A percentile compares a stretch with the other conserved stretches of the same genome.
Evolutionary conservation across 805 yeast genomes (phyloP).

Genomic region (Tetrapisispora fleetii): DNA sequence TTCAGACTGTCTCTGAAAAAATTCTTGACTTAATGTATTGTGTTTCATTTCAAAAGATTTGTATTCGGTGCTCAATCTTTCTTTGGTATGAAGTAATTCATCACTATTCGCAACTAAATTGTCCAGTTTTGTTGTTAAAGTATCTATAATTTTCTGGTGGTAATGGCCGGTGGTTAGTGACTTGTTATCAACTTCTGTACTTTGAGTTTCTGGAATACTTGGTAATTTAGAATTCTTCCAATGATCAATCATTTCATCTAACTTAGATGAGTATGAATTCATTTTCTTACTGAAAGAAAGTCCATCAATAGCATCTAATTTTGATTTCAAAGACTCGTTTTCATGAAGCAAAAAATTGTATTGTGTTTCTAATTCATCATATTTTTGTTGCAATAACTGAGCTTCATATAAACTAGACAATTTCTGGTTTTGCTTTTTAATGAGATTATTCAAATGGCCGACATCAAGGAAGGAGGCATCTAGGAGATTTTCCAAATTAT

Average conservation of each 20-base stretch:
- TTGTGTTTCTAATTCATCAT: conserved; percentile 39
- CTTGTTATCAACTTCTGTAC: conserved; percentile 4
- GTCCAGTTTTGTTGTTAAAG: conserved; percentile 48
- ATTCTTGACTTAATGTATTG: conserved; percentile 16
- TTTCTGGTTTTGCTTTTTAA: conserved; percentile 43
- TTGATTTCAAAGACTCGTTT: conserved; percentile 32
- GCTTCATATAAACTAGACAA: conserved; percentile 34
- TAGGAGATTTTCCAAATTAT: conserved; percentile 44
- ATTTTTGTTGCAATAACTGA: conserved; percentile 33
- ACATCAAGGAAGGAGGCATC: conserved; percentile 43
- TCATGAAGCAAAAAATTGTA: conserved; percentile 38
- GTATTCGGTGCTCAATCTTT: conserved; percentile 29
- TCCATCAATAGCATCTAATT: conserved; percentile 27
- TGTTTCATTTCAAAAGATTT: conserved; percentile 21
- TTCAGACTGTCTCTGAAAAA: conserved; percentile 26
- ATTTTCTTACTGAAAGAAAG: conserved; percentile 25
- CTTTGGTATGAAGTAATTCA: conserved; percentile 29
- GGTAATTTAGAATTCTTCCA: conserved; percentile 16
- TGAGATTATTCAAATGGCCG: conserved; percentile 41
- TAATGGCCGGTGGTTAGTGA: conserved; percentile 5
- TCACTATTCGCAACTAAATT: conserved; percentile 42
- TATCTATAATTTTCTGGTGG: conserved; percentile 27
- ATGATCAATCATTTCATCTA: conserved; percentile 21
- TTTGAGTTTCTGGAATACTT: neutral
- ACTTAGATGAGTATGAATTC: conserved; percentile 19